Percentiles rank a stretch among this genome's conserved stretches.
phyloP scores from a whole-genome alignment of 2,329 filamentous ascomycete genomes.

The Stemphylium vesicarium region DNA sequence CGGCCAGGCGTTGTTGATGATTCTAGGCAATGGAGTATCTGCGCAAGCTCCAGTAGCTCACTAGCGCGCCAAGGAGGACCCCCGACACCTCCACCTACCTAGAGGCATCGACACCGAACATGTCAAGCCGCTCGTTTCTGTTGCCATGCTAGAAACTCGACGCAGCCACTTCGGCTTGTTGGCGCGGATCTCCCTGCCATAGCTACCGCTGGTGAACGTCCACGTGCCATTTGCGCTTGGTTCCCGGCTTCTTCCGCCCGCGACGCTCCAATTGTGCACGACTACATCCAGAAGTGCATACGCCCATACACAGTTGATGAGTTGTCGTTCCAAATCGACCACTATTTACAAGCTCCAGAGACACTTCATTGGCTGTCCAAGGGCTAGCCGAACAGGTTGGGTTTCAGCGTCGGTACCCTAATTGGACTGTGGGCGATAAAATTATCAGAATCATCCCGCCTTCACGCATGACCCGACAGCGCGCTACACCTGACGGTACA shows the following conservation, averaged over 20 bases:
- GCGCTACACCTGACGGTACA: constrained; percentile 35
- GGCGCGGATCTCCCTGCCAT: not conserved
- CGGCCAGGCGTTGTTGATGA: constrained; percentile 26
- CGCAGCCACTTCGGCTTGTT: not conserved
- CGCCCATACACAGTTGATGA: constrained; percentile 45
- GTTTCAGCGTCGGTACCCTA: constrained; percentile 42
- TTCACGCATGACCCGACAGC: constrained; percentile 46
- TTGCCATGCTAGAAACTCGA: not conserved
- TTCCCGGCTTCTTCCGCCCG: constrained; percentile 23
- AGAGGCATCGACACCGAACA: not conserved
- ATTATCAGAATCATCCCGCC: constrained; percentile 43
- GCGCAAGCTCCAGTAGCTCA: constrained; percentile 33
- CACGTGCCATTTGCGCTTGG: constrained; percentile 12
- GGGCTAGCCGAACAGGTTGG: constrained; percentile 43
- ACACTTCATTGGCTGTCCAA: constrained; percentile 38
- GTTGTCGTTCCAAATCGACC: constrained; percentile 44
- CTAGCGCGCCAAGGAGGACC: constrained; percentile 23
- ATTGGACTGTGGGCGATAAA: constrained; percentile 41
- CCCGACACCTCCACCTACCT: not conserved
- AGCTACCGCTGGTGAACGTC: not conserved
- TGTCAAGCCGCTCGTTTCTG: not conserved
- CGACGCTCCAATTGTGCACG: constrained; percentile 37
- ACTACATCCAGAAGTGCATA: constrained; percentile 29
- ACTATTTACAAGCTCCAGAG: constrained; percentile 33
- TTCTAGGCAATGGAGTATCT: constrained; percentile 40